Percentiles rank a stretch among this genome's conserved stretches.
Evolutionary conservation across 1,284 basidiomycete genomes (phyloP).

Genomic region (Cutaneotrichosporon cutaneum): DNA sequence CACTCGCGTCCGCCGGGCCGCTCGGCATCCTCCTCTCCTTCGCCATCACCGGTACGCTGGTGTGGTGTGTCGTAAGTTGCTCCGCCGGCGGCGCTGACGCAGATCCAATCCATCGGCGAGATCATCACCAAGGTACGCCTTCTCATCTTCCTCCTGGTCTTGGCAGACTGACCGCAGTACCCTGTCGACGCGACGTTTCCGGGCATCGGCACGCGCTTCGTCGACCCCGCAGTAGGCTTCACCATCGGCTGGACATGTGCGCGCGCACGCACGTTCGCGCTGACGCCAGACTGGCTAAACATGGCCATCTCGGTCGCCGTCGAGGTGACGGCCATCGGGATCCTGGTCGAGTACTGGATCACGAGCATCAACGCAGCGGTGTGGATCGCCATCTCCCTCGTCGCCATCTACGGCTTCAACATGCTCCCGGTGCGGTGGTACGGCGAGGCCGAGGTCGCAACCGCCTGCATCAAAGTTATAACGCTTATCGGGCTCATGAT

Average conservation of each 20-base stretch:
- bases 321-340: conserved; percentile 15
- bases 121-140: conserved; percentile 16
- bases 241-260: conserved; percentile 22
- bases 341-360: conserved; percentile 19
- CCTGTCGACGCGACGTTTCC: conserved; percentile 23
- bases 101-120: conserved; percentile 22
- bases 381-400: conserved; percentile 11
- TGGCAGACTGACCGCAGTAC: conserved; percentile 8
- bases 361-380: conserved; percentile 14
- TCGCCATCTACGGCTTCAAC: conserved; percentile 14
- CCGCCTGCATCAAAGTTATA: conserved; percentile 21
- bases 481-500: conserved; percentile 13
- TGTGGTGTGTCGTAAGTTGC: conserved; percentile 18
- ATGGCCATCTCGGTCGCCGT: conserved; percentile 16
- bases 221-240: conserved; percentile 22
- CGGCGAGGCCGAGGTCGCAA: conserved; percentile 23
- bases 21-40: conserved; percentile 18
- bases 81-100: neutral
- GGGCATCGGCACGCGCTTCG: conserved; percentile 18
- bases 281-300: conserved; percentile 16
- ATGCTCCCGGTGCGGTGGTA: conserved; percentile 16
- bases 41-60: conserved; percentile 17
- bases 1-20: conserved; percentile 11
- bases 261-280: neutral
- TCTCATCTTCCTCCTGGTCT: no score